A percentile compares a stretch with the other conserved stretches of the same genome.
phyloP scores from a whole-genome alignment of 2,329 filamentous ascomycete species.

The Raffaelea deltoideospora region DNA sequence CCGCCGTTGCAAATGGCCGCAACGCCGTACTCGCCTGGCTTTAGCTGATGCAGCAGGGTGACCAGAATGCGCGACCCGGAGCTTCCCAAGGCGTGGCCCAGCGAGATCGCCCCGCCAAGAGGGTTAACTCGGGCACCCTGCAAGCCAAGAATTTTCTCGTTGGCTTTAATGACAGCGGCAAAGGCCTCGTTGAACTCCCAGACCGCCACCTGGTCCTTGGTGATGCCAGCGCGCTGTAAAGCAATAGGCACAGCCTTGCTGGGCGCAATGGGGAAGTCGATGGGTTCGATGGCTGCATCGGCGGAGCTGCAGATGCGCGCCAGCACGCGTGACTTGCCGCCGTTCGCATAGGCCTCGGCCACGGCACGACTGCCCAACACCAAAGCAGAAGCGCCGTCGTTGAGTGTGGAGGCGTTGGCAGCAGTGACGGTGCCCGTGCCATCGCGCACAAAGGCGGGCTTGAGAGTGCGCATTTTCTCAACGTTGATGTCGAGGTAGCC shows the following conservation, averaged over 20 bases:
- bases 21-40: conserved; percentile 84
- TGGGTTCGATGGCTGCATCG: conserved; percentile 77
- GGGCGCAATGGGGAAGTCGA: conserved; percentile 90
- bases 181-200: conserved; percentile 99
- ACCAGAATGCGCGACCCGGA: conserved; percentile 84
- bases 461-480: conserved; percentile 73
- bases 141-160: conserved; percentile 71
- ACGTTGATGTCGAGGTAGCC: conserved; percentile 76
- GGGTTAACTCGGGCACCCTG: conserved; percentile 71
- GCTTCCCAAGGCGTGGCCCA: conserved; percentile 86
- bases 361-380: conserved; percentile 71
- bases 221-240: conserved; percentile 76
- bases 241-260: conserved; percentile 85
- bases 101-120: conserved; percentile 77
- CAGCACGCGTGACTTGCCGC: conserved; percentile 54
- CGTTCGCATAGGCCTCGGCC: conserved; percentile 62
- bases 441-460: conserved; percentile 79
- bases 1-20: conserved; percentile 96
- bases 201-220: conserved; percentile 76
- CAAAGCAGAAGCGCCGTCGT: conserved; percentile 83
- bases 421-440: conserved; percentile 85
- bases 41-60: conserved; percentile 78
- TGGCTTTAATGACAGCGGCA: conserved; percentile 86
- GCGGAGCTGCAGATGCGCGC: conserved; percentile 74
- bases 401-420: conserved; percentile 85